Evolutionary conservation across 2,329 filamentous ascomycete genomes (phyloP), one percentile per base, ranked within the genome.

Genomic region (Beauveria australis): DNA sequence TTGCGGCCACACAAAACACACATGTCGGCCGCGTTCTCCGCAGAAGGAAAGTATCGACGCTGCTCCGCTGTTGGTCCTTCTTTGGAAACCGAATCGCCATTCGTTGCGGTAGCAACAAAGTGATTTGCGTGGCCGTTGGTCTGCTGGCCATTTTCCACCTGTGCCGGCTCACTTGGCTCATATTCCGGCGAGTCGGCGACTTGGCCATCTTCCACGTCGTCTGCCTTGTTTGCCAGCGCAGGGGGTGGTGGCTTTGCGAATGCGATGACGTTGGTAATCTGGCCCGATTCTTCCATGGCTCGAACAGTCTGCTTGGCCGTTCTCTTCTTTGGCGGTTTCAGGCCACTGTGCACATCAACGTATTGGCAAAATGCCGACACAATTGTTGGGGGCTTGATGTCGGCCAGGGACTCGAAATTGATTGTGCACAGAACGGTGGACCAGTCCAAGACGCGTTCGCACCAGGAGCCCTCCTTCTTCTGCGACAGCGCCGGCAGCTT

Each of bases 1-100:
- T 69, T 67, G 22, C 74, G 71, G 5, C 79, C 80, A 64, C 84
- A 87, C 41, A 75, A 72, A 57, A 83, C 69, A 66, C 84, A 87
- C 67, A 78, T 76, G 3, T 69, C 67, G 28, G 74, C 72, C 26
- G 75, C 69, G 28, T 77, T 71, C 18, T 70, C 66, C 33, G 79
- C 73, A 1, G 78, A 78, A 3, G 81, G 81, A 62, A 85, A 86
- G 65, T 84, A 84, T 64, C 67, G 75, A 24, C 64, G 72, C 62
- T 79, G 77, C 60, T 62, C 61, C 26, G 55, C 59, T 18, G 55
- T 61, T 7, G 55, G 61, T 24, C 49, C 28, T 37, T 12, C 59
- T 3, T 55, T 28, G 9, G 49, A 47, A 54, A 58, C 63, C 48
- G 55, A 60, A 24, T 62, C 63, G 43, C 69, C 67, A 60, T 64